Percentiles rank a stretch among this genome's conserved stretches.
These are phyloP conservation scores for Puccinia novopanici DNA, from an alignment of 1,284 basidiomycete species.

Conservation along the genomic window DNA sequence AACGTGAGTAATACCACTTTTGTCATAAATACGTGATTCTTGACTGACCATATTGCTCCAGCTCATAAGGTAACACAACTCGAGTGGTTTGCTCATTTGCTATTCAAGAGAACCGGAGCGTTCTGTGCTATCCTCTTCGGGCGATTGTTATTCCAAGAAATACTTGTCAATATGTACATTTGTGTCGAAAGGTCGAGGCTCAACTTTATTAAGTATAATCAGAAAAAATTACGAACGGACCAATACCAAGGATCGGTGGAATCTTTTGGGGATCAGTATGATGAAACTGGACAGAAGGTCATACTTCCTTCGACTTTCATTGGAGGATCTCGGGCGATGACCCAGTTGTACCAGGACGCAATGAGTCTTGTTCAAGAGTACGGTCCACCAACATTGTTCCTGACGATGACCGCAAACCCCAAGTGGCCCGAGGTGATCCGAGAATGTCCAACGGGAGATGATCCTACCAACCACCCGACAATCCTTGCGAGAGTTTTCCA, in stretches of 20 bases:
- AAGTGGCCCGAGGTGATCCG: constrained; percentile 54
- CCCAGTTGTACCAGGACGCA: constrained; percentile 60
- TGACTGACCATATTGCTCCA: not conserved
- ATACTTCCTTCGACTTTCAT: constrained; percentile 60
- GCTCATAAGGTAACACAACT: not conserved
- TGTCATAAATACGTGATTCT: not conserved
- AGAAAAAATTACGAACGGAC: constrained; percentile 6
- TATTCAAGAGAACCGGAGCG: not conserved
- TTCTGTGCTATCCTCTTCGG: not conserved
- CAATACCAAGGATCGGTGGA: not conserved
- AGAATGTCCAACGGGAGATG: not conserved
- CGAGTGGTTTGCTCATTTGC: constrained; percentile 10
- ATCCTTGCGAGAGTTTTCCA: constrained; percentile 13
- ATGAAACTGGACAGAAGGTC: no score
- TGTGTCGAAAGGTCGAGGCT: not conserved
- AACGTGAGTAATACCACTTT: no score
- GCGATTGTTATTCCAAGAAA: not conserved
- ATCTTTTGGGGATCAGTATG: not conserved
- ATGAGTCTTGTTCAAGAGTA: constrained; percentile 58
- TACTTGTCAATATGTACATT: not conserved
- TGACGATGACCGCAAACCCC: constrained; percentile 61
- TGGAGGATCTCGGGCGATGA: constrained; percentile 59
- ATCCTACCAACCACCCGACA: not conserved
- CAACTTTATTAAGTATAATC: not conserved
- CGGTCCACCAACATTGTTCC: constrained; percentile 60